Evolutionary conservation across 352 stramenopile genomes (phyloP), one percentile per base, ranked within the genome.

Genomic region (Phytophthora constricta): DNA sequence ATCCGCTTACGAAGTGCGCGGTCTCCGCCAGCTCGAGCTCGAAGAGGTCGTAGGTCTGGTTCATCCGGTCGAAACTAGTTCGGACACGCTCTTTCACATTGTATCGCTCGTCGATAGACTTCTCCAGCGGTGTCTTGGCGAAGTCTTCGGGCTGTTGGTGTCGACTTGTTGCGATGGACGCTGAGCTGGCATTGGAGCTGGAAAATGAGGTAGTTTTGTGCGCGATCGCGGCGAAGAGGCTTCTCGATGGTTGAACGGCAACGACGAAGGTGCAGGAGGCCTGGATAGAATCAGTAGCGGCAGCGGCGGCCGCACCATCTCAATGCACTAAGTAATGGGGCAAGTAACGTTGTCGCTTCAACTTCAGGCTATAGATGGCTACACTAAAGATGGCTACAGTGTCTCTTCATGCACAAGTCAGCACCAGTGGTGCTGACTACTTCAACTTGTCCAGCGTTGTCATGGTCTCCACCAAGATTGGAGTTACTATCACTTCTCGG

Each of bases 11-110:
- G 34, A 76, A 60, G 0, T 63, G 60, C 11, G 55, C 54, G 20
- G 63, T 68, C 49, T 81, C 68, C 1, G 56, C 22, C 34, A 77
- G 53, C n/a, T 81, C 72, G 3, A 65, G 49, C 43, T 73, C 62
- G 46, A 83, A 77, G 22, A 67, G 25, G 13, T 62, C 43, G 10
- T 85, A 60, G 0, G 77, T 81, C 41, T 77, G 67, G 25, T 59
- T 66, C 46, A 85, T 79, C 25, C 77, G 72, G 27, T 62, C 49
- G 20, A 85, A 74, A 57, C 51, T 65, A 33, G 49, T 26, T 33
- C 58, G 51, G 41, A 62, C 34, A n/a, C 69, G 34, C 10, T 66
- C 50, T 43, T 77, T 76, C 0, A 55, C 20, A 3, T 57, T 51
- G 9, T 63, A 64, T 14, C 82, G 60, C 19, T 72, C 50, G 8